phyloP scores from a whole-genome alignment of 2,329 filamentous ascomycete species.

The Alternaria dauci region DNA sequence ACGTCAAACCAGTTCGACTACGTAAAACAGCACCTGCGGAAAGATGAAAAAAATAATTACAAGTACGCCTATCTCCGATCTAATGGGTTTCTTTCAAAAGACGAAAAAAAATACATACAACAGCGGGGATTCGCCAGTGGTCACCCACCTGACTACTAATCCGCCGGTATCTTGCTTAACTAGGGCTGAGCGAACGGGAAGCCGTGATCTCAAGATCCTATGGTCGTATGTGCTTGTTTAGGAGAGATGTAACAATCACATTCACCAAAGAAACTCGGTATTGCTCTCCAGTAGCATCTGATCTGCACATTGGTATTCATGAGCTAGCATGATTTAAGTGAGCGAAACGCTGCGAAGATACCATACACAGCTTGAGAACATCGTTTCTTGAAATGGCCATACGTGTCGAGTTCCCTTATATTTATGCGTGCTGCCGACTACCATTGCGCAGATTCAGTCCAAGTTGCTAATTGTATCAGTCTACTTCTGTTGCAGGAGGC shows the following conservation, averaged over 20 bases:
- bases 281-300: too few relatives aligned
- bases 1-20: background rate
- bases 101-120: background rate
- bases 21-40: background rate
- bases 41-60: background rate
- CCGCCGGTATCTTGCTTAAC: conserved; percentile 3
- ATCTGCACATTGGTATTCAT: too few relatives aligned
- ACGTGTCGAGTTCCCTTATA: background rate
- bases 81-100: background rate
- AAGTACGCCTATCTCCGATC: background rate
- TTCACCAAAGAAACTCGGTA: background rate
- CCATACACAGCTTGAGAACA: too few relatives aligned
- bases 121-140: background rate
- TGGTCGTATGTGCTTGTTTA: background rate
- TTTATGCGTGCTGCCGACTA: background rate
- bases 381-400: too few relatives aligned
- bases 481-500: background rate
- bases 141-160: conserved; percentile 1
- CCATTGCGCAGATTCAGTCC: background rate
- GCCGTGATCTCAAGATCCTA: background rate
- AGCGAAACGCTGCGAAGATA: background rate
- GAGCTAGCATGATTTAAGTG: too few relatives aligned
- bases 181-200: conserved; percentile 1
- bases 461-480: background rate
- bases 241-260: background rate